Percentiles rank a stretch among this genome's conserved stretches.
phyloP scores from a whole-genome alignment of 257 asterid species.

The Jacaranda mimosifolia region DNA sequence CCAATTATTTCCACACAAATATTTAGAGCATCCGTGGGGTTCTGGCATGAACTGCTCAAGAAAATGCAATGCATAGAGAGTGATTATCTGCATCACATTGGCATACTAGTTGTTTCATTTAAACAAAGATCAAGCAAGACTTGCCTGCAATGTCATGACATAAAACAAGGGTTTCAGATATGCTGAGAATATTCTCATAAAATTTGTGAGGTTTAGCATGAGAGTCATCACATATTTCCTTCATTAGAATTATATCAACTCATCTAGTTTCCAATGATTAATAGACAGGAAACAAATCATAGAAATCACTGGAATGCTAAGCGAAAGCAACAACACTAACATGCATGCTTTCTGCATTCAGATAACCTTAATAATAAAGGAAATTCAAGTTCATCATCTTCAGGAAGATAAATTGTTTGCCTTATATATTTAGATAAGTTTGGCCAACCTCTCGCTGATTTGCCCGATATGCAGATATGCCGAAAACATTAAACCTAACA shows the following conservation, averaged over 20 bases:
- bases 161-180: not conserved
- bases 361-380: not conserved
- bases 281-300: conserved; percentile 6
- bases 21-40: not conserved
- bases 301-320: conserved; percentile 8
- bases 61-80: conserved; percentile 8
- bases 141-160: not conserved
- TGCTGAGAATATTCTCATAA: not conserved
- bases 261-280: not conserved
- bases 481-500: conserved; percentile 84
- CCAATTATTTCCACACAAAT: not conserved
- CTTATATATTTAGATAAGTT: not conserved
- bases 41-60: not conserved
- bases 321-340: not conserved
- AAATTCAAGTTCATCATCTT: conserved; percentile 1
- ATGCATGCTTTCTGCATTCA: conserved; percentile 13
- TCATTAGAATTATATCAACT: not conserved
- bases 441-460: conserved; percentile 86
- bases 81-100: not conserved
- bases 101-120: not conserved
- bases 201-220: not conserved
- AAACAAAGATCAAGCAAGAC: not conserved
- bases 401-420: not conserved
- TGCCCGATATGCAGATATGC: conserved; percentile 86
- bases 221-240: conserved; percentile 22